Conservation (phyloP, 768 basidiomycete genomes). For the Psilocybe cubensis region DNA sequence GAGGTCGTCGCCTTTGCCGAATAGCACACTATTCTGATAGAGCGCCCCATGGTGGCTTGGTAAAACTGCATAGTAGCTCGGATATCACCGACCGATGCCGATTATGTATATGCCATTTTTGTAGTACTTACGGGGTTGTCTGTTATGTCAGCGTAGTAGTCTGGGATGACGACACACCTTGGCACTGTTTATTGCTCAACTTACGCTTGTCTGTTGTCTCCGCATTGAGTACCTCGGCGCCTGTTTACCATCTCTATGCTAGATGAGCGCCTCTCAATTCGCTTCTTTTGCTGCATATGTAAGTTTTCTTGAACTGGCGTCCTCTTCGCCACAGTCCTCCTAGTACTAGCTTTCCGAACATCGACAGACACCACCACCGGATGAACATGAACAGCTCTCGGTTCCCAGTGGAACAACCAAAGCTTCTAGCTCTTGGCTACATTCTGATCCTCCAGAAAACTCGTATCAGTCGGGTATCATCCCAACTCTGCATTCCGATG, state of each 20-base stretch:
- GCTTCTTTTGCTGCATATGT: constrained; percentile 69
- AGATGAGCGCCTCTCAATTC: constrained; percentile 42
- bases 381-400: constrained; percentile 35
- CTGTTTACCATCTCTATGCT: too few relatives aligned
- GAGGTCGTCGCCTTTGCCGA: constrained; percentile 45
- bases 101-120: constrained; percentile 26
- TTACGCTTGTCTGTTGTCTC: too few relatives aligned
- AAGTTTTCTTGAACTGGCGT: constrained; percentile 25
- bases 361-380: constrained; percentile 59
- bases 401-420: background rate
- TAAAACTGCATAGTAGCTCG: constrained; percentile 47
- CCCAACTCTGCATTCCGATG: constrained; percentile 52
- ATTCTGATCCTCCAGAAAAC: constrained; percentile 35
- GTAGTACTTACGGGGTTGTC: background rate
- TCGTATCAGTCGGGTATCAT: constrained; percentile 77
- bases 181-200: background rate
- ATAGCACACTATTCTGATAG: constrained; percentile 22
- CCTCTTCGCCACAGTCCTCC: background rate
- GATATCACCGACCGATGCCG: constrained; percentile 38
- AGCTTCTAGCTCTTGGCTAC: constrained; percentile 55
- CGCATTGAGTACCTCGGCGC: too few relatives aligned
- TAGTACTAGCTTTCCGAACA: background rate
- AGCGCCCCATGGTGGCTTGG: constrained; percentile 35
- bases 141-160: background rate
- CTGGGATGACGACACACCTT: constrained; percentile 1